Percentiles rank a stretch among this genome's conserved stretches.
Conservation (phyloP, 2,329 filamentous ascomycete genomes). For the Fusarium goolgardi region DNA sequence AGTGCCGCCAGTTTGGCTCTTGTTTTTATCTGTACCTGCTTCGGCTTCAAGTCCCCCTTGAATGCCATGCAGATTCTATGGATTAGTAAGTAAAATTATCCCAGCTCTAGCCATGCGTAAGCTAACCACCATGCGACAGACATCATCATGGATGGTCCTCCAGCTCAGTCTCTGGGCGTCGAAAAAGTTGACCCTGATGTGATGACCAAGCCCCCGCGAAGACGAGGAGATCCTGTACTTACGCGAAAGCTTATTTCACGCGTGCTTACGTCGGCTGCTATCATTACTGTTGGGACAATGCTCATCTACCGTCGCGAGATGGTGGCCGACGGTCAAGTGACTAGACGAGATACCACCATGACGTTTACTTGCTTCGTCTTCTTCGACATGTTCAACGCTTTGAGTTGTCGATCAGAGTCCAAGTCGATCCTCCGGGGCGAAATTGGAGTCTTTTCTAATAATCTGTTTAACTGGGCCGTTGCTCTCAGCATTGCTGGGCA, state of each 20-base stretch:
- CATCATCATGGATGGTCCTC: slow-evolving; percentile 99
- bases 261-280: slow-evolving; percentile 84
- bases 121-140: slow-evolving; percentile 65
- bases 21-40: slow-evolving; percentile 89
- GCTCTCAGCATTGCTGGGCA: slow-evolving; percentile 86
- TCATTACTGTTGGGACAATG: slow-evolving; percentile 95
- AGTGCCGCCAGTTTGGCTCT: slow-evolving; percentile 92
- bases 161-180: slow-evolving; percentile 95
- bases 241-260: slow-evolving; percentile 84
- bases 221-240: slow-evolving; percentile 89
- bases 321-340: slow-evolving; percentile 82
- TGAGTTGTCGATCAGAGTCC: slow-evolving; percentile 89
- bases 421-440: slow-evolving; percentile 92
- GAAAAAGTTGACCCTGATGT: slow-evolving; percentile 94
- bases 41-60: slow-evolving; percentile 93
- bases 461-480: slow-evolving; percentile 97
- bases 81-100: slow-evolving; percentile 81
- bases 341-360: slow-evolving; percentile 96
- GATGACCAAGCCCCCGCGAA: slow-evolving; percentile 87
- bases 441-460: slow-evolving; percentile 83
- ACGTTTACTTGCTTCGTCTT: slow-evolving; percentile 99
- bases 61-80: slow-evolving; percentile 99
- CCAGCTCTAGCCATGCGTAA: neutral
- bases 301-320: slow-evolving; percentile 93
- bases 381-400: slow-evolving; percentile 99